Conservation (phyloP, 768 basidiomycete genomes). For the Lepiota venenata region DNA sequence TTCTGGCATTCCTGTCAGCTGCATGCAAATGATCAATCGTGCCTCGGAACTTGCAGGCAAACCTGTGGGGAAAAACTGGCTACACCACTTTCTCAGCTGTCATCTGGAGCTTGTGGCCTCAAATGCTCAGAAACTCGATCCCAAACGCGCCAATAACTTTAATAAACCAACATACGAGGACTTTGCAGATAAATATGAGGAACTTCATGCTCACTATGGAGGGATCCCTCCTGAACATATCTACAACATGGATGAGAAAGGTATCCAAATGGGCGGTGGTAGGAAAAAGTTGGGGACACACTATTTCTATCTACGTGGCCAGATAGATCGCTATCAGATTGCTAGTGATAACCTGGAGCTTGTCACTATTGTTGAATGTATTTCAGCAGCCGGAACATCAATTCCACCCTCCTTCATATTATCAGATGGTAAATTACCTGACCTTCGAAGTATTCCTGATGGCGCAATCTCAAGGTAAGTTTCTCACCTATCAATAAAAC, state of each 20-base stretch:
- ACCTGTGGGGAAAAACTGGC: neutral
- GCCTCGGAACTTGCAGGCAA: slow-evolving; percentile 13
- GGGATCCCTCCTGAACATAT: slow-evolving; percentile 16
- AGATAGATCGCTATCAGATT: slow-evolving; percentile 17
- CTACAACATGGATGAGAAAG: slow-evolving; percentile 23
- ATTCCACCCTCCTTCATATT: slow-evolving; percentile 27
- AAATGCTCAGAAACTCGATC: neutral
- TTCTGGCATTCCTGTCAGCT: slow-evolving; percentile 4
- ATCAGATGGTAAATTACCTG: slow-evolving; percentile 13
- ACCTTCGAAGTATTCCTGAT: slow-evolving; percentile 2
- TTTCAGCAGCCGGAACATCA: slow-evolving; percentile 29
- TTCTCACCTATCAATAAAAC: too few relatives aligned
- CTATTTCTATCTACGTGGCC: slow-evolving; percentile 16
- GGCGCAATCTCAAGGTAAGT: neutral
- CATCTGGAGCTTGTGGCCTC: too few relatives aligned
- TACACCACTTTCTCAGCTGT: too few relatives aligned
- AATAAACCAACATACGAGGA: slow-evolving; percentile 3
- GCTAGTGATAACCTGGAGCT: slow-evolving; percentile 35
- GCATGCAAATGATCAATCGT: neutral
- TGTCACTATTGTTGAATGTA: slow-evolving; percentile 37
- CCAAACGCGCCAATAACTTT: slow-evolving; percentile 3
- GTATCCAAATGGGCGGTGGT: slow-evolving; percentile 15
- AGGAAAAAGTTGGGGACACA: slow-evolving; percentile 8
- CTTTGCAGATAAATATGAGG: slow-evolving; percentile 14
- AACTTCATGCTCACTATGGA: slow-evolving; percentile 14